Evolutionary conservation across 2,329 filamentous ascomycete species (phyloP).

Genomic region (Xylaria sp.): DNA sequence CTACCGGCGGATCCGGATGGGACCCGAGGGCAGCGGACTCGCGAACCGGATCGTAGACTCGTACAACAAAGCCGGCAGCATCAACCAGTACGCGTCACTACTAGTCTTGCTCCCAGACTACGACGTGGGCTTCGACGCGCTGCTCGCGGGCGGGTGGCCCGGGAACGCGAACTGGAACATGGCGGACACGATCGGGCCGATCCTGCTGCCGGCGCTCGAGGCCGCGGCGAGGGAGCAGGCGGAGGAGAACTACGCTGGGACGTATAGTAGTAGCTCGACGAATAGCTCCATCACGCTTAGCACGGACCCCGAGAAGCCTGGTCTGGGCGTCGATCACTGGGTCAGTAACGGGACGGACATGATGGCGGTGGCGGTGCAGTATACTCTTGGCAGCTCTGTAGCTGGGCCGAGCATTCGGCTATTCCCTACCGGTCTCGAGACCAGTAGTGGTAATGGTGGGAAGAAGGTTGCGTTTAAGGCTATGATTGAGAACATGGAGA

Average conservation of each 20-base stretch:
- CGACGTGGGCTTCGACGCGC: conserved; percentile 44
- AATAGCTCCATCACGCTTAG: conserved; percentile 43
- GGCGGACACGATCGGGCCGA: conserved; percentile 43
- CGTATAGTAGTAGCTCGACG: conserved; percentile 31
- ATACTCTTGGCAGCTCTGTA: conserved; percentile 46
- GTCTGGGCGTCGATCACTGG: conserved; percentile 45
- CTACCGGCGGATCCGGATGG: conserved; percentile 52
- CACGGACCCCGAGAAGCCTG: conserved; percentile 43
- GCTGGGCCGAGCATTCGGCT: conserved; percentile 45
- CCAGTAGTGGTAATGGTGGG: conserved; percentile 21
- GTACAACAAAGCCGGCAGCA: conserved; percentile 49
- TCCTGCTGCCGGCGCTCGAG: conserved; percentile 46
- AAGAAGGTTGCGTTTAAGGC: conserved; percentile 45
- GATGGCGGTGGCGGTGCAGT: conserved; percentile 42
- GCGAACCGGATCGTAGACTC: conserved; percentile 47
- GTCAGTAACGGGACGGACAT: conserved; percentile 49
- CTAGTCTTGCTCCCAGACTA: conserved; percentile 48
- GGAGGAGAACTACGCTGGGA: conserved; percentile 40
- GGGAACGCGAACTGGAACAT: conserved; percentile 50
- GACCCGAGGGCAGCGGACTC: conserved; percentile 16
- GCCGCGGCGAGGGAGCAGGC: conserved; percentile 43
- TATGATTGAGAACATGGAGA: conserved; percentile 45
- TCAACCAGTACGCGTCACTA: conserved; percentile 46
- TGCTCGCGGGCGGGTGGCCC: conserved; percentile 46
- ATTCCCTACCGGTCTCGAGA: conserved; percentile 47